A percentile compares a stretch with the other conserved stretches of the same genome.
Conservation (phyloP, 164 flowering plant genomes). For the Annona cherimola region DNA sequence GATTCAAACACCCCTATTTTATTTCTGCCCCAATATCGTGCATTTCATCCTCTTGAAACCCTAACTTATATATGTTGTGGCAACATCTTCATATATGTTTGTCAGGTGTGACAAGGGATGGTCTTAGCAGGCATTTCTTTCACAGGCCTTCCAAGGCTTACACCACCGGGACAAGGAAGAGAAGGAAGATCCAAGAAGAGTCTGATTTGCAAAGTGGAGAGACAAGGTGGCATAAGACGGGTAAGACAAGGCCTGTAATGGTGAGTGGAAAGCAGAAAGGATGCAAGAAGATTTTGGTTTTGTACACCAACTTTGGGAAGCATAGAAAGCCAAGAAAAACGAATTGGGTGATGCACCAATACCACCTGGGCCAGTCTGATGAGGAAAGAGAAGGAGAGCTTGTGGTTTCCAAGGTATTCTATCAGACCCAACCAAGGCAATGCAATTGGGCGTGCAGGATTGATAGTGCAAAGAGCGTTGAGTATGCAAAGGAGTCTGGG, state of each 20-base stretch:
- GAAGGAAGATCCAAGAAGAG: slow-evolving; percentile 95
- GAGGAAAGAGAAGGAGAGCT: slow-evolving; percentile 99
- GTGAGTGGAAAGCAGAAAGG: slow-evolving; percentile 93
- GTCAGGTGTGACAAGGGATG: slow-evolving; percentile 92
- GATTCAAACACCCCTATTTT: neutral
- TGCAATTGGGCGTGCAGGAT: slow-evolving; percentile 65
- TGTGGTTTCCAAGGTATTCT: slow-evolving; percentile 95
- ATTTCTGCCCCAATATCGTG: no score
- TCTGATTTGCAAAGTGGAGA: slow-evolving; percentile 91
- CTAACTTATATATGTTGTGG: neutral
- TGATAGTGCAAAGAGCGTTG: slow-evolving; percentile 34
- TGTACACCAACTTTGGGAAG: slow-evolving; percentile 93
- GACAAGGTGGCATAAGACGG: slow-evolving; percentile 99
- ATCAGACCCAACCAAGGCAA: slow-evolving; percentile 96
- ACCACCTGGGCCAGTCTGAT: slow-evolving; percentile 86
- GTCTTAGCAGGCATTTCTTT: slow-evolving; percentile 93
- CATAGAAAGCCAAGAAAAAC: slow-evolving; percentile 95
- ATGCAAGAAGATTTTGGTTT: slow-evolving; percentile 94
- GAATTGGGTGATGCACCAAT: slow-evolving; percentile 99
- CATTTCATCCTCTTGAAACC: neutral
- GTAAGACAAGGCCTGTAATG: slow-evolving; percentile 95
- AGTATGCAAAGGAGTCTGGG: slow-evolving; percentile 45
- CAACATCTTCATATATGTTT: neutral
- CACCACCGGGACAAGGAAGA: slow-evolving; percentile 94
- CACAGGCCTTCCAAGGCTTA: slow-evolving; percentile 99